Percentiles rank a stretch among this genome's conserved stretches.
Conservation (phyloP, 2,329 filamentous ascomycete species). For the Septoria linicola region DNA sequence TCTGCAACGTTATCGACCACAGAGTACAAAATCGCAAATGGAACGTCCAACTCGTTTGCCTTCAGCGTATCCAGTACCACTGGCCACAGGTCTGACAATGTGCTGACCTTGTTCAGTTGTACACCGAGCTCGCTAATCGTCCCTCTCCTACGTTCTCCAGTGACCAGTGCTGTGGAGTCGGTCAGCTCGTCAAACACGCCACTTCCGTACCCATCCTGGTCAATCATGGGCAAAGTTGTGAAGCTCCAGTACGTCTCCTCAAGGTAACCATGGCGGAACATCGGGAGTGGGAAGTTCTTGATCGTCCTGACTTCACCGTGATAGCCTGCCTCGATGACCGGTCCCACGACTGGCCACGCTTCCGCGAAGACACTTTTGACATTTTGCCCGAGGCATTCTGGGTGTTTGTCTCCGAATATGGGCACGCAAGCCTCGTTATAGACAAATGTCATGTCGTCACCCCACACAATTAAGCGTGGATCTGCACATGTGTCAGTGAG, state of each 20-base stretch:
- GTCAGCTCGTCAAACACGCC: conserved; percentile 32
- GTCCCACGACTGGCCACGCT: conserved; percentile 25
- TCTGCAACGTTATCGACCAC: conserved; percentile 25
- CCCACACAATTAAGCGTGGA: conserved; percentile 36
- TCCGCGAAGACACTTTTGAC: conserved; percentile 27
- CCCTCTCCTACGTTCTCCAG: conserved; percentile 26
- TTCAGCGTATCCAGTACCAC: conserved; percentile 25
- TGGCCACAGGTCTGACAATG: conserved; percentile 30
- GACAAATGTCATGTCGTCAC: conserved; percentile 35
- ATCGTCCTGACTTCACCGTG: conserved; percentile 26
- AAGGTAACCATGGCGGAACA: conserved; percentile 30
- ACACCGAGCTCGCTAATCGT: conserved; percentile 24
- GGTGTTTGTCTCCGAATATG: conserved; percentile 31
- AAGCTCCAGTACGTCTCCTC: conserved; percentile 37
- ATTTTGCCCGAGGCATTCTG: conserved; percentile 25
- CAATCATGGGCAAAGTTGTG: conserved; percentile 32
- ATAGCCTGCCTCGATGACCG: conserved; percentile 27
- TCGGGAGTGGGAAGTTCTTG: conserved; percentile 24
- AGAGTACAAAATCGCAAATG: conserved; percentile 32
- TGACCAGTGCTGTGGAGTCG: conserved; percentile 29
- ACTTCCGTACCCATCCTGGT: conserved; percentile 20
- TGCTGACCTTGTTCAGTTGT: conserved; percentile 18
- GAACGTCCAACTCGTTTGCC: conserved; percentile 25
- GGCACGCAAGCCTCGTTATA: conserved; percentile 35
- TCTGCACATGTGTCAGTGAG: conserved; percentile 5